Evolutionary conservation across 2,329 filamentous ascomycete genomes (phyloP).

Genomic region (Acephala macrosclerotiorum): DNA sequence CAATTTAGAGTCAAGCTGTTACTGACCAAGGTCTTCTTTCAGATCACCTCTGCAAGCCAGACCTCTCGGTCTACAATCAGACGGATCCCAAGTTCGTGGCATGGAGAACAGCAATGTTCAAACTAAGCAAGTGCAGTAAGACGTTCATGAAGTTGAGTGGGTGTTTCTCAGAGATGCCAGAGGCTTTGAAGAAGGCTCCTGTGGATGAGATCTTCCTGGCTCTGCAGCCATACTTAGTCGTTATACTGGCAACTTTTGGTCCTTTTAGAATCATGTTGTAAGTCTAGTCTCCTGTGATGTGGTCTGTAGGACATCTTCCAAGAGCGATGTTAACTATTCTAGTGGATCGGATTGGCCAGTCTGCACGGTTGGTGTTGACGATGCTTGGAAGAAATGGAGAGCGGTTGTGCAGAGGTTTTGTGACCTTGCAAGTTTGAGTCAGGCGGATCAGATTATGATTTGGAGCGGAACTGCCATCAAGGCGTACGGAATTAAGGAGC

Average conservation of each 20-base stretch:
- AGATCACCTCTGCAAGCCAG: conserved; percentile 93
- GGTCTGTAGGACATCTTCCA: no score
- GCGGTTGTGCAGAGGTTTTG: conserved; percentile 73
- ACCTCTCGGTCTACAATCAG: conserved; percentile 69
- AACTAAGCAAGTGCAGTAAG: conserved; percentile 67
- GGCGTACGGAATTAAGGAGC: conserved; percentile 66
- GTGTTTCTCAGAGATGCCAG: conserved; percentile 78
- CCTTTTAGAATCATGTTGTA: conserved; percentile 77
- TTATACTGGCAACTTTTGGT: conserved; percentile 76
- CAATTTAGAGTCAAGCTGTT: background rate
- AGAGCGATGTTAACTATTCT: no score
- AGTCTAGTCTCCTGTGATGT: no score
- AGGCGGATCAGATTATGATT: conserved; percentile 69
- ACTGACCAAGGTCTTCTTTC: background rate
- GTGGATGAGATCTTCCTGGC: conserved; percentile 66
- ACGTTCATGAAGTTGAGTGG: conserved; percentile 96
- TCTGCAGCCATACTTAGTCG: conserved; percentile 74
- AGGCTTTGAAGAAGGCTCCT: conserved; percentile 55
- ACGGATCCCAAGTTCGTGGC: conserved; percentile 58
- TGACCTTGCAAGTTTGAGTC: conserved; percentile 64
- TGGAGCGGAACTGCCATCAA: conserved; percentile 76
- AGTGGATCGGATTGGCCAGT: conserved; percentile 90
- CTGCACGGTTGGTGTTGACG: conserved; percentile 70
- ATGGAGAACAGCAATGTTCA: conserved; percentile 74
- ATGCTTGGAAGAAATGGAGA: conserved; percentile 79